Evolutionary conservation across 2,329 filamentous ascomycete genomes (phyloP).

Genomic region (Fusarium luffae): DNA sequence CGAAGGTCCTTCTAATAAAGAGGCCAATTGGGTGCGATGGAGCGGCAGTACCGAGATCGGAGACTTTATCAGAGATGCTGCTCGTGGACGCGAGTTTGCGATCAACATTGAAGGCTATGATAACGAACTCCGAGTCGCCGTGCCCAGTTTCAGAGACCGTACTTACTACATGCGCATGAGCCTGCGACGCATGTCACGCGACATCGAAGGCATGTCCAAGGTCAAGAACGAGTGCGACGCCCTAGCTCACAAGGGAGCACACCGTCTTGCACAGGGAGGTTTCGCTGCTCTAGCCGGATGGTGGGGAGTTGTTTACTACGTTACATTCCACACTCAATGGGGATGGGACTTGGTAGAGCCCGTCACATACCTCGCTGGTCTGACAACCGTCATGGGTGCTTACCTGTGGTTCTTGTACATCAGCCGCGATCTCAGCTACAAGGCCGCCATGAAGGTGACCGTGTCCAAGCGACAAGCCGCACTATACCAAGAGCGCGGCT

Average conservation of each 20-base stretch:
- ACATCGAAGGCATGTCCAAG: constrained; percentile 75
- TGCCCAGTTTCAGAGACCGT: constrained; percentile 89
- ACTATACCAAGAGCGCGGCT: constrained; percentile 79
- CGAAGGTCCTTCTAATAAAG: constrained; percentile 60
- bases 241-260: constrained; percentile 79
- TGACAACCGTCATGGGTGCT: constrained; percentile 86
- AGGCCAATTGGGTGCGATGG: constrained; percentile 81
- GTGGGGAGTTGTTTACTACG: constrained; percentile 85
- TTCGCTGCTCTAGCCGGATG: constrained; percentile 78
- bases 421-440: constrained; percentile 88
- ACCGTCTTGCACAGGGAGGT: constrained; percentile 82
- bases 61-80: constrained; percentile 92
- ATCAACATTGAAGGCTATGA: constrained; percentile 79
- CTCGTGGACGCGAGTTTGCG: constrained; percentile 84
- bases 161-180: constrained; percentile 87
- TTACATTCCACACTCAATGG: constrained; percentile 76
- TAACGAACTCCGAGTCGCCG: constrained; percentile 77
- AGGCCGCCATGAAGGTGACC: constrained; percentile 86
- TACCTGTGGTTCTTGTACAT: constrained; percentile 96
- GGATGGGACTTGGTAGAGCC: constrained; percentile 95
- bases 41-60: constrained; percentile 89
- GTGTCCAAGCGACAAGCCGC: constrained; percentile 80
- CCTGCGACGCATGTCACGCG: constrained; percentile 75
- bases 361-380: constrained; percentile 87
- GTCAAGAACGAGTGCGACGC: constrained; percentile 85